A percentile compares a stretch with the other conserved stretches of the same genome.
These are phyloP conservation scores for Suillus paluster DNA, from an alignment of 768 basidiomycete genomes.

Conservation along the genomic window DNA sequence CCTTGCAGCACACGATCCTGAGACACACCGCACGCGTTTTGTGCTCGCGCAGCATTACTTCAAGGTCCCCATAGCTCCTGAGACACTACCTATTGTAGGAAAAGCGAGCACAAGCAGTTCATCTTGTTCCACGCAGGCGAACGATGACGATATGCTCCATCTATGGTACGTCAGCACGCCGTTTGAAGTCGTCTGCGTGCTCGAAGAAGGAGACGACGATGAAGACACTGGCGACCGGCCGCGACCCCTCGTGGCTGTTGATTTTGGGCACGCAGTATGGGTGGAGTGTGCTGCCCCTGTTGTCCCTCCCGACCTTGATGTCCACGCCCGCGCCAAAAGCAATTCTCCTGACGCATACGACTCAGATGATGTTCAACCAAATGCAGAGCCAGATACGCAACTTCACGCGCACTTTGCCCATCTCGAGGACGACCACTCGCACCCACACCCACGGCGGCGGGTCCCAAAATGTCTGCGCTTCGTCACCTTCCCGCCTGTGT, in stretches of 20 bases:
- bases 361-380: background rate
- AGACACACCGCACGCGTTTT: conserved; percentile 61
- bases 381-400: background rate
- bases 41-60: conserved; percentile 81
- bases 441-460: conserved; percentile 25
- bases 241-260: conserved; percentile 76
- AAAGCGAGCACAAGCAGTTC: conserved; percentile 11
- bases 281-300: conserved; percentile 55
- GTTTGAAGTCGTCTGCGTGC: conserved; percentile 72
- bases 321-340: background rate
- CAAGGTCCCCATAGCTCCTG: conserved; percentile 57
- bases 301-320: background rate
- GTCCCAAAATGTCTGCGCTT: conserved; percentile 62
- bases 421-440: conserved; percentile 4
- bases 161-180: conserved; percentile 74
- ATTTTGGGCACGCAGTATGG: conserved; percentile 90
- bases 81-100: conserved; percentile 21
- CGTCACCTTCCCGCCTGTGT: conserved; percentile 67
- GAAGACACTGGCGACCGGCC: conserved; percentile 50
- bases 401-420: conserved; percentile 1
- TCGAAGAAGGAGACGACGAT: conserved; percentile 44
- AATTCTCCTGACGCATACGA: background rate
- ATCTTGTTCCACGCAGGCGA: conserved; percentile 24
- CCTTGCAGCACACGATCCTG: conserved; percentile 63
- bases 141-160: conserved; percentile 62